Evolutionary conservation across 495 filamentous ascomycete genomes (phyloP).

Genomic region (Penicillium lividum): DNA sequence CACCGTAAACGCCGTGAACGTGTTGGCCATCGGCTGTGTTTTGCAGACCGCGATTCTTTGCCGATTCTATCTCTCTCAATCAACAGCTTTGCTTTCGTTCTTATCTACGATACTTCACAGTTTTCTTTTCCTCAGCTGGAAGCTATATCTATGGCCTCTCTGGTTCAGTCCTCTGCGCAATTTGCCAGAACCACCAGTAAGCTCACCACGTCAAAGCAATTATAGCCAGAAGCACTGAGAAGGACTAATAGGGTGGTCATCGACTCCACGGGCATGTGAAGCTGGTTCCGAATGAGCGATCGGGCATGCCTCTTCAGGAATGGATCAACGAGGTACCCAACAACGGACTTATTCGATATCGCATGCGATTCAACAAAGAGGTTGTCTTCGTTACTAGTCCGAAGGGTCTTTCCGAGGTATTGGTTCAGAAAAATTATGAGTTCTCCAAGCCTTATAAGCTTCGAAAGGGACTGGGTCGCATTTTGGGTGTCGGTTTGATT

Average conservation of each 20-base stretch:
- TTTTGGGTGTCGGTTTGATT: conserved; percentile 27
- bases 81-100: background rate
- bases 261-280: conserved; percentile 7
- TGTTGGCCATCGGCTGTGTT: background rate
- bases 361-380: conserved; percentile 25
- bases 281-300: conserved; percentile 10
- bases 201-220: too few species aligned
- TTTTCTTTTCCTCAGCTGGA: background rate
- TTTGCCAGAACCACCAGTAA: conserved; percentile 6
- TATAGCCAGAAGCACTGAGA: background rate
- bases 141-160: conserved; percentile 10
- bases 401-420: conserved; percentile 22
- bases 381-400: conserved; percentile 24
- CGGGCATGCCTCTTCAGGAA: conserved; percentile 9
- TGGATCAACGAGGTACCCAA: conserved; percentile 26
- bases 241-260: background rate
- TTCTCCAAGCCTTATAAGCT: conserved; percentile 28
- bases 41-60: conserved; percentile 1
- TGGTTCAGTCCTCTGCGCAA: conserved; percentile 14
- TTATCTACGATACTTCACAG: background rate
- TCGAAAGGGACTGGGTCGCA: conserved; percentile 14
- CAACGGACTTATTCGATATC: conserved; percentile 32
- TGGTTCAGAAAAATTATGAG: conserved; percentile 25
- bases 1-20: background rate
- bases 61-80: background rate